Conservation (phyloP, 345 rosid species). For the Populus deltoides region DNA sequence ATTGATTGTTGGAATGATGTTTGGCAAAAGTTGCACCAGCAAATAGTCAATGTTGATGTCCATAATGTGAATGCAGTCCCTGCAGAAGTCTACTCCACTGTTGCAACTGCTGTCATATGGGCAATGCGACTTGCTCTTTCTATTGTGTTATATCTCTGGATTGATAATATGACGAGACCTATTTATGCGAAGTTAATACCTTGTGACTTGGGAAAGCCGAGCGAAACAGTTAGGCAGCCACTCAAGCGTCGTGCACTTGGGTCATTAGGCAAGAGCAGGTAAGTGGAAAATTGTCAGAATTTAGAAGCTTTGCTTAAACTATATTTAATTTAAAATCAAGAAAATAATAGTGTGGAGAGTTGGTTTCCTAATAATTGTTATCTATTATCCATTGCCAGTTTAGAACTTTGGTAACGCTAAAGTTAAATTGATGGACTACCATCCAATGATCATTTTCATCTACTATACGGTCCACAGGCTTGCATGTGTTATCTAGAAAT, state of each 20-base stretch:
- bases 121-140: constrained; percentile 85
- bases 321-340: no score
- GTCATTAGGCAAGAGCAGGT: constrained; percentile 92
- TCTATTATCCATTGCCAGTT: neutral
- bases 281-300: constrained; percentile 20
- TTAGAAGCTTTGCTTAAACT: no score
- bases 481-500: neutral
- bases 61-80: constrained; percentile 69
- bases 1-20: constrained; percentile 96
- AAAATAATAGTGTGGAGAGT: no score
- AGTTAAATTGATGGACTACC: neutral
- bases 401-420: neutral
- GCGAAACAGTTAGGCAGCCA: constrained; percentile 47
- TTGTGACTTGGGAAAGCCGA: constrained; percentile 81
- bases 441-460: neutral
- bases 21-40: constrained; percentile 89
- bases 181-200: constrained; percentile 89
- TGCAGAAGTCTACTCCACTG: constrained; percentile 73
- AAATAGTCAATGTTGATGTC: constrained; percentile 80
- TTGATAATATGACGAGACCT: constrained; percentile 75
- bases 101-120: constrained; percentile 90
- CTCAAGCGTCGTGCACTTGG: constrained; percentile 80
- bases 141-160: constrained; percentile 69
- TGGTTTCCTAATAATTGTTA: no score
- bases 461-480: no score